Conservation (phyloP, 257 asterid genomes). For the Solanum clarkiae region DNA sequence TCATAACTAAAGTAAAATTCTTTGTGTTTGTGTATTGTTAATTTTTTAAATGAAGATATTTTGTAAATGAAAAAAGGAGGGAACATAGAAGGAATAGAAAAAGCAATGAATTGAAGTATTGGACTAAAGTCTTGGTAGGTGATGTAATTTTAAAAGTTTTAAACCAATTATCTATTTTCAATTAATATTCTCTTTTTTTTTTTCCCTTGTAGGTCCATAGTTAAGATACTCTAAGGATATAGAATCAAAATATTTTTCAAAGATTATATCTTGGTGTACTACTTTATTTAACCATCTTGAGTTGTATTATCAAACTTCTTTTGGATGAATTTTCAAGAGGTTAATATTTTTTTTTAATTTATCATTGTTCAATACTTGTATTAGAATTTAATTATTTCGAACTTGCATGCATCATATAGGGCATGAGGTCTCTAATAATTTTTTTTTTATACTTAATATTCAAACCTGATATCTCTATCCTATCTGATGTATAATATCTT, state of each 20-base stretch:
- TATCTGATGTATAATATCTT: no score
- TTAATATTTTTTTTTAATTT: no score
- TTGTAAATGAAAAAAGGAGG: conserved; percentile 47
- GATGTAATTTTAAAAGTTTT: background rate
- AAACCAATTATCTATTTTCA: background rate
- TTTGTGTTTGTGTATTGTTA: background rate
- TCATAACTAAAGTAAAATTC: no score
- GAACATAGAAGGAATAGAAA: conserved; percentile 21
- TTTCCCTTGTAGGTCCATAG: background rate
- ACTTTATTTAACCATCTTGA: no score
- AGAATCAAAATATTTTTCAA: background rate
- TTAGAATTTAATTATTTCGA: no score
- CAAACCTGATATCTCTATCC: no score
- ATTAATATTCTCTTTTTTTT: background rate
- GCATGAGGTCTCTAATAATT: no score
- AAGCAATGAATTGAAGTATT: conserved; percentile 1
- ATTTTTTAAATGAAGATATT: background rate
- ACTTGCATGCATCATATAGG: accelerated
- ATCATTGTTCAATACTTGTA: no score
- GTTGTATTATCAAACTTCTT: no score
- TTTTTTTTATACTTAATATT: no score
- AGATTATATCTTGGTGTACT: background rate
- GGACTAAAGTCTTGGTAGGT: background rate
- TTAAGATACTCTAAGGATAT: background rate
- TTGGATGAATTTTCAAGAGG: no score